Evolutionary conservation across 257 asterid genomes (phyloP), one percentile per base, ranked within the genome.

Genomic region (Galeopsis tetrahit): DNA sequence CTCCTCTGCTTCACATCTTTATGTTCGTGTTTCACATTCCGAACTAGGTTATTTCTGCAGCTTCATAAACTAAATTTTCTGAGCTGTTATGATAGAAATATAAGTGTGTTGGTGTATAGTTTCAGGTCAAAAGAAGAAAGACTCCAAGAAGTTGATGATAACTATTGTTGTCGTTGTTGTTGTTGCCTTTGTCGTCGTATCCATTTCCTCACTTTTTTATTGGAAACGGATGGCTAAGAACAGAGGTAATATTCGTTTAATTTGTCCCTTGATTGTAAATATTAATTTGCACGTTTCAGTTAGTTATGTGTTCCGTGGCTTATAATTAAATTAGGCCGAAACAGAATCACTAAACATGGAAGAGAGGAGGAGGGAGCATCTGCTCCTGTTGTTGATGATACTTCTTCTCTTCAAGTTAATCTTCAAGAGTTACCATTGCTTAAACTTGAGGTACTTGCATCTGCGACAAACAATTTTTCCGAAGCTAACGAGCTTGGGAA

Each of bases 191-290:
- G 14, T 79, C 10, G 6, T 72, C 42, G 4, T 81, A 7, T 49
- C 62, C 28, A 11, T 77, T 33, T 68, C 63, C 38, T 62, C 75
- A 9, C 79, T 32, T 67, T 21, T 81, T 49, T 35, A 51, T 38
- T 65, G 88, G 86, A 85, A 62, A 62, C 78, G 83, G 79, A 61
- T 75, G 62, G 48, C 74, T 35, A 81, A 75, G 72, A 34, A 31
- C 10, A 79, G 79, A 82, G 88, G 93, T 89, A 83, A 71, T 48
- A 7, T 11, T 61, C 61, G 32, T 51, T 14, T 7, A 15, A 5
- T 51, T 51, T 1, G 5, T 51, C 58, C 28, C 32, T 4, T 15
- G 59, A n/a, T 48, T 48, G 59, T 17, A 52, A 5, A 52, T 52
- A n/a, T n/a, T n/a, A n/a, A 15, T 6, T 0, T 0, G 31, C 33